Evolutionary conservation across 768 basidiomycete species (phyloP), one percentile per base, ranked within the genome.

Genomic region (Amanita rubescens): DNA sequence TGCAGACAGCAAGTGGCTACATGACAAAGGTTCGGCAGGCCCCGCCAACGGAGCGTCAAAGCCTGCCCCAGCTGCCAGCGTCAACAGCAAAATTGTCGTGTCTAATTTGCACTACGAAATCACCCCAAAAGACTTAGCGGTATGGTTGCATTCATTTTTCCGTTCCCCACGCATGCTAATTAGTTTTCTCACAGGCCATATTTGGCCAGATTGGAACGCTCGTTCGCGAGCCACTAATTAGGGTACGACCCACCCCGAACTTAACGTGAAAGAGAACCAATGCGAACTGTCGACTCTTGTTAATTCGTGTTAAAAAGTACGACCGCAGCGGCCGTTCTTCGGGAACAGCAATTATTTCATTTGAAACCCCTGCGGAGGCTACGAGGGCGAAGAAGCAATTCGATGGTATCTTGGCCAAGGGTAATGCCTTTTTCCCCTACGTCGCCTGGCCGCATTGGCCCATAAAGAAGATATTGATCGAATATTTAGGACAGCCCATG

Each of bases 131-230:
- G 93, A 95, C 72, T 76, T 95, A 46, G 85, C 77, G 71, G 94
- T 95, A 59, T 64, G 90, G 71, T 17, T 19, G 34, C 53, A 51
- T 48, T 43, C 8, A 27, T 50, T 27, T 24, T 39, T 8, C 27
- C 38, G 25, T 35, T 49, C 35, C 24, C 47, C 30, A 35, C 24
- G 49, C 42, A 41, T 25, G 37, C 42, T 19, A 19, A 55, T 15
- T 22, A 12, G 2, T 33, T 39, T 24, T 17, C 43, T 34, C 25
- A 39, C 44, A 94, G 91, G 77, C 80, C 70, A 91, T 94, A 61
- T 95, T 94, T 78, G 88, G 90, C 63, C 83, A 88, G 67, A 85
- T 90, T 70, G 92, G 92, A 75, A 90, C 89, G 74, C 82, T 95
- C 70, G 79, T 90, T 65, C 85, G 90, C 71, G 90, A 93, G 78